Evolutionary conservation across 2,329 filamentous ascomycete genomes (phyloP).

Genomic region (Fusarium coffeatum): DNA sequence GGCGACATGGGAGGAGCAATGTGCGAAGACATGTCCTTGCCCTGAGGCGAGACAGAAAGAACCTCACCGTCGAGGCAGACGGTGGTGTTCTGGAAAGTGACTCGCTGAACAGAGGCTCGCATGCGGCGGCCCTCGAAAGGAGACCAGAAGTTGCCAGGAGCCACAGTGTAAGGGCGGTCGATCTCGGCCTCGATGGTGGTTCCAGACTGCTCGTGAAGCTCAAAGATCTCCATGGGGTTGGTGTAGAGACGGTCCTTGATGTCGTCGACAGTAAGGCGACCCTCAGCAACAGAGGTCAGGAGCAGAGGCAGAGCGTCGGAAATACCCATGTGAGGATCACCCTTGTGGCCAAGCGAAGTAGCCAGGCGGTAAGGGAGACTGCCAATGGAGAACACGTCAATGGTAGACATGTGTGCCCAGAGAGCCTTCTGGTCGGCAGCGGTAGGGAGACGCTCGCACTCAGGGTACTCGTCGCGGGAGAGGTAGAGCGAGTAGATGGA

Average conservation of each 20-base stretch:
- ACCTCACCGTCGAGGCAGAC: slow-evolving; percentile 77
- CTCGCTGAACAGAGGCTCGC: slow-evolving; percentile 77
- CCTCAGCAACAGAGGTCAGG: slow-evolving; percentile 79
- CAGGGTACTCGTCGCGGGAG: slow-evolving; percentile 75
- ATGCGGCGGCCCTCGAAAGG: slow-evolving; percentile 77
- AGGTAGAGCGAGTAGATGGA: slow-evolving; percentile 84
- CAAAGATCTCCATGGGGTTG: slow-evolving; percentile 84
- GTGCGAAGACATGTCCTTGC: slow-evolving; percentile 82
- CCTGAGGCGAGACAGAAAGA: slow-evolving; percentile 66
- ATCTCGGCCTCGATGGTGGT: slow-evolving; percentile 80
- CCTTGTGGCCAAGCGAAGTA: slow-evolving; percentile 62
- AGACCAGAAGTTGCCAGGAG: slow-evolving; percentile 67
- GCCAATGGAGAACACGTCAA: slow-evolving; percentile 83
- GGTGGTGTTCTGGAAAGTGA: slow-evolving; percentile 79
- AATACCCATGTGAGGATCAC: slow-evolving; percentile 74
- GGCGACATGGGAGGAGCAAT: slow-evolving; percentile 67
- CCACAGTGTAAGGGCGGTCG: slow-evolving; percentile 74
- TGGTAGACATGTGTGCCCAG: slow-evolving; percentile 78
- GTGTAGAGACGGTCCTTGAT: slow-evolving; percentile 77
- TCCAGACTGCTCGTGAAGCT: slow-evolving; percentile 82
- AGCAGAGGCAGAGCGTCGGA: slow-evolving; percentile 79
- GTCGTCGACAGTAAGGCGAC: slow-evolving; percentile 78
- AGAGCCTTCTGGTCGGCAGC: slow-evolving; percentile 76
- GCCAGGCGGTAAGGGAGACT: slow-evolving; percentile 83
- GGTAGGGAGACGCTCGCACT: slow-evolving; percentile 74